Percentiles rank a stretch among this genome's conserved stretches.
Evolutionary conservation across 371 early-diverging fungal genomes (phyloP).

Genomic region (Apophysomyces elegans): DNA sequence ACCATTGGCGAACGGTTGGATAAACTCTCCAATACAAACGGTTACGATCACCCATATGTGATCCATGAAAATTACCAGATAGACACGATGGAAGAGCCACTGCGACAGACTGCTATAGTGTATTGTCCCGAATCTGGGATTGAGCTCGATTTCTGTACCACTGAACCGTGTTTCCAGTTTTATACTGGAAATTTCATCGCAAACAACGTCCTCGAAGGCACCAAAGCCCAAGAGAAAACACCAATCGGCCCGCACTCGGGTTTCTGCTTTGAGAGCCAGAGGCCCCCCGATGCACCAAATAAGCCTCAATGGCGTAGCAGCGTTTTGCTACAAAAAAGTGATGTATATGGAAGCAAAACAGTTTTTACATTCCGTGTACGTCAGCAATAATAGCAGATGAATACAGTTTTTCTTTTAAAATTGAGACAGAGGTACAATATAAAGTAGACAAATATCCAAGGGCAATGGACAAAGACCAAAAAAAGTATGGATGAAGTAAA

Average conservation of each 20-base stretch:
- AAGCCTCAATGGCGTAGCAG: conserved; percentile 55
- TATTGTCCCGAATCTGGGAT: conserved; percentile 67
- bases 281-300: conserved; percentile 73
- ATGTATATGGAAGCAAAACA: conserved; percentile 52
- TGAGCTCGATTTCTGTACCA: conserved; percentile 59
- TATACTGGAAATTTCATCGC: conserved; percentile 73
- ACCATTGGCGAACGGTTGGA: conserved; percentile 49
- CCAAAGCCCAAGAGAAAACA: conserved; percentile 37
- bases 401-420: no score
- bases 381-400: neutral
- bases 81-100: conserved; percentile 40
- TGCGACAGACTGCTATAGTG: conserved; percentile 48
- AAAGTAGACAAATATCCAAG: no score
- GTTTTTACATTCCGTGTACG: conserved; percentile 52
- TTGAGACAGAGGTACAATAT: no score
- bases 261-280: conserved; percentile 72
- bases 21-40: conserved; percentile 40
- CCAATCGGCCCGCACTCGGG: conserved; percentile 51
- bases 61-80: conserved; percentile 45
- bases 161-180: conserved; percentile 77
- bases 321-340: conserved; percentile 52
- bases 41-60: conserved; percentile 73
- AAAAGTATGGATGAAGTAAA: neutral
- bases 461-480: neutral
- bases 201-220: conserved; percentile 34